Base-by-base conservation (phyloP, 2,329 filamentous ascomycete species). In the Mollisia scopiformis region DNA sequence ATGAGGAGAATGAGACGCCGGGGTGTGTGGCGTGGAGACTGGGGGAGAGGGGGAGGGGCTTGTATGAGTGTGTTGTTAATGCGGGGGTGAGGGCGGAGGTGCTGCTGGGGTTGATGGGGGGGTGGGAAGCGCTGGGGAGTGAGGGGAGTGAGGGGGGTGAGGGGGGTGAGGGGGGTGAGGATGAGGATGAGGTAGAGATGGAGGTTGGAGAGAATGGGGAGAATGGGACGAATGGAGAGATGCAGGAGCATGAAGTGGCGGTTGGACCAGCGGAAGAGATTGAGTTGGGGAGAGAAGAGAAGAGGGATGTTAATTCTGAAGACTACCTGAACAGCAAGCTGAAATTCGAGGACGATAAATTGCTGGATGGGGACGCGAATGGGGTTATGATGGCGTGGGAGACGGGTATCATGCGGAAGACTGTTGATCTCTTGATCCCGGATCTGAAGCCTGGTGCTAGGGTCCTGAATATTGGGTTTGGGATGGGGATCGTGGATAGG, bases 361-460 rank as follows among this genome's bases (percentile, higher is more conserved):
- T 95, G 2, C 82, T 95, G 6, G 91, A 95, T 72, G 82, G 85
- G 3, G 85, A 87, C 65, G 83, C 87, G 63, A 96, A 96, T 73
- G 92, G 91, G 55, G 91, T 96, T 49, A 96, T 96, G 92, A 96
- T 96, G 92, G 84, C 88, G 39, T 96, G 92, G 92, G 92, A 96
- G 76, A 90, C 88, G 1, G 86, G 88, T 66, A 95, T 96, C 69
- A 96, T 96, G 92, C 84, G 84, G 62, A 83, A 85, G 54, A 92
- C 90, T 57, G 91, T 92, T 49, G 83, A 88, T 14, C 79, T 96
- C 1, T 79, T 89, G 1, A 80, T 88, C 5, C 79, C 79, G 0
- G 71, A 77, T 46, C 78, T 78, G 46, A 67, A 60, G 64, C 56
- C 73, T 0, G 90, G 88, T 1, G 84, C 90, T 66, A 84, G 87